Evolutionary conservation across 2,329 filamentous ascomycete species (phyloP).

Genomic region (Cercospora zeae-maydis): DNA sequence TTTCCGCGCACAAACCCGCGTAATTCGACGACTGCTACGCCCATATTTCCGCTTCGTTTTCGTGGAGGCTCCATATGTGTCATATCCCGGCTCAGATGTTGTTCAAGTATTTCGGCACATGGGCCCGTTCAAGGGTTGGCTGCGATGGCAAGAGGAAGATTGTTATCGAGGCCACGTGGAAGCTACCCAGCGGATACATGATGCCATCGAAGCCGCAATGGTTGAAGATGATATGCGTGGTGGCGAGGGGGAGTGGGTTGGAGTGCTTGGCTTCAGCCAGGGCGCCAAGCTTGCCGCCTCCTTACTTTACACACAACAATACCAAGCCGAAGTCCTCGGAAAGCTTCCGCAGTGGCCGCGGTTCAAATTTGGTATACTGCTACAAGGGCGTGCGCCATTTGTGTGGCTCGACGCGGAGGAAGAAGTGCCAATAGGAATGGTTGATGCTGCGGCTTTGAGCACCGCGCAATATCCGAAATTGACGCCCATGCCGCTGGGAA

Average conservation of each 20-base stretch:
- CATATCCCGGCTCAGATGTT: conserved; percentile 37
- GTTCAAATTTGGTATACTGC: conserved; percentile 15
- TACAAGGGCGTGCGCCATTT: conserved; percentile 13
- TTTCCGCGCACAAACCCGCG: conserved; percentile 40
- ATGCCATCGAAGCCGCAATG: conserved; percentile 40
- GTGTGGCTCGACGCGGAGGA: conserved; percentile 26
- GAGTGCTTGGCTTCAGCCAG: conserved; percentile 63
- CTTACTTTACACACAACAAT: conserved; percentile 48
- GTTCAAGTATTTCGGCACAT: conserved; percentile 38
- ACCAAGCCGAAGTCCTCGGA: conserved; percentile 6
- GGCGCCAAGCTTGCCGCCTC: conserved; percentile 61
- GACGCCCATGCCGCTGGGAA: conserved; percentile 26
- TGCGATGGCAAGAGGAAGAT: conserved; percentile 20
- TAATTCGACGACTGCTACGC: conserved; percentile 34
- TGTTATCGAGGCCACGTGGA: conserved; percentile 4
- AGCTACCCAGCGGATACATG: conserved; percentile 8
- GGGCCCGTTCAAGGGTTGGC: conserved; percentile 39
- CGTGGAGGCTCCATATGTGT: conserved; percentile 34
- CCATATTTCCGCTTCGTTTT: conserved; percentile 39
- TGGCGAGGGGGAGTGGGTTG: conserved; percentile 58
- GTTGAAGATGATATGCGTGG: conserved; percentile 48
- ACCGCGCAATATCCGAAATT: conserved; percentile 7
- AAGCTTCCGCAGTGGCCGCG: conserved; percentile 9
- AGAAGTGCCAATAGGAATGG: conserved; percentile 17
- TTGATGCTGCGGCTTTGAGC: conserved; percentile 10